Percentiles rank a stretch among this genome's conserved stretches.
Conservation (phyloP, 2,329 filamentous ascomycete genomes). For the Fusarium veterinarium region DNA sequence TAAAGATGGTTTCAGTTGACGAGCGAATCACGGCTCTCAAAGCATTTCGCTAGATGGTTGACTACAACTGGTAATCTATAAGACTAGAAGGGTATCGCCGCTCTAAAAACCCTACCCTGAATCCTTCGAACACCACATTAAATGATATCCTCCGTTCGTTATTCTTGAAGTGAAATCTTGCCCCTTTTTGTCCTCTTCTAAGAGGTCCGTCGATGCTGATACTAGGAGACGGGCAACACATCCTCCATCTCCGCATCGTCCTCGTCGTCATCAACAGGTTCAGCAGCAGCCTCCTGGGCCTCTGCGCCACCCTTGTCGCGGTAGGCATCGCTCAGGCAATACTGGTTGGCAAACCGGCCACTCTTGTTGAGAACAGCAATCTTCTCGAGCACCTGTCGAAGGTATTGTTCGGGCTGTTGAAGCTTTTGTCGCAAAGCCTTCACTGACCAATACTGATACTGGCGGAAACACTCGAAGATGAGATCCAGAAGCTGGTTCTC, state of each 20-base stretch:
- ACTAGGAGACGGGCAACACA: slow-evolving; percentile 59
- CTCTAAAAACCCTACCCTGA: slow-evolving; percentile 42
- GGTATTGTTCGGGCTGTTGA: slow-evolving; percentile 91
- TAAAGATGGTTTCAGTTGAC: neutral
- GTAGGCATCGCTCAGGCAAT: slow-evolving; percentile 77
- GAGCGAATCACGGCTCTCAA: neutral
- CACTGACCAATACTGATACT: slow-evolving; percentile 95
- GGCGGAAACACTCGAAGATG: slow-evolving; percentile 84
- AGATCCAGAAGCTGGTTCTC: slow-evolving; percentile 88
- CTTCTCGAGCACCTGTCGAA: slow-evolving; percentile 85
- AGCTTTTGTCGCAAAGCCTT: slow-evolving; percentile 81
- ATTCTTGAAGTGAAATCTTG: neutral
- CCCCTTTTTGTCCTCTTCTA: neutral
- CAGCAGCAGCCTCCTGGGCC: slow-evolving; percentile 65
- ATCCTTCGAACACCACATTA: slow-evolving; percentile 22
- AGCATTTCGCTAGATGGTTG: slow-evolving; percentile 22
- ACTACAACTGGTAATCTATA: slow-evolving; percentile 33
- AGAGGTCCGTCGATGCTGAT: neutral
- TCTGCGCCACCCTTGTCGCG: slow-evolving; percentile 53
- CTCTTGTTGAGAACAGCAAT: slow-evolving; percentile 85
- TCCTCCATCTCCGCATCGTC: slow-evolving; percentile 84
- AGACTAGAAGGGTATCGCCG: slow-evolving; percentile 44
- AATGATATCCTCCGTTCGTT: neutral
- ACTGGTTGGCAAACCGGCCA: slow-evolving; percentile 86
- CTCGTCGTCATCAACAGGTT: slow-evolving; percentile 68